Base-by-base conservation (phyloP, 805 yeast genomes). In the Cyberlindnera petersonii region DNA sequence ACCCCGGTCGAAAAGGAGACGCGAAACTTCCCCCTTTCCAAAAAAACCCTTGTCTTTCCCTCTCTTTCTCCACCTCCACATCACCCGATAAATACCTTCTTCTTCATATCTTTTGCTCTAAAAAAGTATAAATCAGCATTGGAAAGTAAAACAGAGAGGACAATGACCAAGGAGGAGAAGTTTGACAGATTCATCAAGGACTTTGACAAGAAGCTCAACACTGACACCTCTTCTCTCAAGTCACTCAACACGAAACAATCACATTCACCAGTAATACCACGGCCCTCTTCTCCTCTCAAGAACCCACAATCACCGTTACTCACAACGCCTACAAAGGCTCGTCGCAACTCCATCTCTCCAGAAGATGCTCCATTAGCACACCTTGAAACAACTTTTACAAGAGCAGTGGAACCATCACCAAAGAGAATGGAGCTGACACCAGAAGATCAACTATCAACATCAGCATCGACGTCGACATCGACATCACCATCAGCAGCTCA, bases 171-270 rank as follows among this genome's bases (percentile, higher is more conserved):
- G 24, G 47, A 44, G 26, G 51, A 54, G 38, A 57, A 58, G 40
- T 63, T 65, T 37, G 69, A 66, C 41, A 52, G 52, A 42, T 66
- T 66, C 44, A 63, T 66, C 16, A 57, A 59, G 37, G 56, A 58
- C 29, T 55, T 61, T 13, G 71, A 66, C 35, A 45, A 49, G 38
- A 52, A 49, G 19, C 37, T 64, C 26, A 44, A 61, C 28, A 53
- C 62, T 13, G 71, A 66, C 40, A 66, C 69, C 3, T 60, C 67
- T 18, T 53, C 64, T 2, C 42, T 57, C 33, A 49, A 43, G 20
- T 53, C 58, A 1, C 46, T 56, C 37, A 16, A 19, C 36, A 40
- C 42, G 19, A 31, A 35, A 19, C 42, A 40, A 15, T 16, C 31
- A n/a, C 16, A 34, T 17, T 21, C 37, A 10, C 26, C 33, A 30